Base-by-base conservation (phyloP, 1,284 basidiomycete genomes). In the Heterobasidion parviporum region DNA sequence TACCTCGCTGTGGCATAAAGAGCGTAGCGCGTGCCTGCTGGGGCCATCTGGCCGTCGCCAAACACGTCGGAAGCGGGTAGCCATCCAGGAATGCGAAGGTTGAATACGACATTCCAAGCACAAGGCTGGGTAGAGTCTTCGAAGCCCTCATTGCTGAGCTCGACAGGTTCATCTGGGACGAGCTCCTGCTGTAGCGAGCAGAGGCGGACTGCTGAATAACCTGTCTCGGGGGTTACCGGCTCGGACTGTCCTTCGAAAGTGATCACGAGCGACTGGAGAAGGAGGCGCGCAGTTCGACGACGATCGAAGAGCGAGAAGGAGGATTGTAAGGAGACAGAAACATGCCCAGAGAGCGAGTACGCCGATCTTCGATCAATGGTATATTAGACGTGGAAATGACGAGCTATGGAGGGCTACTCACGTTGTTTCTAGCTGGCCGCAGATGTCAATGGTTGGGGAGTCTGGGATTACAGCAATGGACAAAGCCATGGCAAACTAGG, bases 211-310 rank as follows among this genome's bases (percentile, higher is more conserved):
- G 79, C 72, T 10, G 78, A 73, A 64, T 91, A 91, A 48, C 85
- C 84, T 3, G 78, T 76, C 50, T 69, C 71, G 3, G 77, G 73
- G 7, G 78, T 77, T 56, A 85, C 69, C 10, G 81, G 72, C 66
- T 91, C 89, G 14, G 81, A 77, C 66, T 89, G 87, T 44, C 89
- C 89, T 63, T 92, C 88, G 58, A 92, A 89, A 6, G 80, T 83
- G 62, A 92, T 68, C 36, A 73, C 70, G 49, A 92, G 72, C 2
- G 89, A 91, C 58, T 81, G 77, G 20, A 92, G 75, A 8, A 85
- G 67, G 47, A 86, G 65, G 45, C 73, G 78, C 6, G 76, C 57
- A 5, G 75, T 68, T 59, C 72, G 73, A 56, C 74, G 74, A 57
- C 73, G 73, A 57, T 75, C 74, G 60, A 85, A 80, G 51, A 80